Conservation (phyloP, 345 rosid species). For the Heritiera littoralis region DNA sequence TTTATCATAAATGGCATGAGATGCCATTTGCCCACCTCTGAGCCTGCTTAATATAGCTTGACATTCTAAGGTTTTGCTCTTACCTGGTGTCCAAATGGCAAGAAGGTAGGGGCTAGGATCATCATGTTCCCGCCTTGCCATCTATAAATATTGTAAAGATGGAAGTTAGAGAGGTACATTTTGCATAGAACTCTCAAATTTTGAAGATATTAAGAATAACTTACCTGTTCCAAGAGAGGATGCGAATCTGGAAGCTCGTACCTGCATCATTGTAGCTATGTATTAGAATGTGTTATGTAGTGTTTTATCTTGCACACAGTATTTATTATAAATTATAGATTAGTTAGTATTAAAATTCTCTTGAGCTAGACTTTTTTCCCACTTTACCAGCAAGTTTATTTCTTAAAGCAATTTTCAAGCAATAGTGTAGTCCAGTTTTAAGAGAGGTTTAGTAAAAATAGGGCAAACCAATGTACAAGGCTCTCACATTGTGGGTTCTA, state of each 20-base stretch:
- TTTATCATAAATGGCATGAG: constrained; percentile 9
- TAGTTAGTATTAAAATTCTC: background rate
- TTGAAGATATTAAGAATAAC: constrained; percentile 24
- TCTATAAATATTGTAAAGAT: constrained; percentile 43
- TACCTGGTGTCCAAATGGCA: constrained; percentile 97
- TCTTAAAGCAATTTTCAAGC: background rate
- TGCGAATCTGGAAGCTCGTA: constrained; percentile 91
- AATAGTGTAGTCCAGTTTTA: background rate
- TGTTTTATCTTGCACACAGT: background rate
- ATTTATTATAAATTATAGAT: background rate
- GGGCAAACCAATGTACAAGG: no score
- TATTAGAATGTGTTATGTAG: constrained; percentile 13
- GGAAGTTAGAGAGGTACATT: constrained; percentile 15
- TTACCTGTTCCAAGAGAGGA: constrained; percentile 75
- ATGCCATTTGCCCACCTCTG: background rate
- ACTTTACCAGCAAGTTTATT: background rate
- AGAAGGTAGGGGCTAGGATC: constrained; percentile 95
- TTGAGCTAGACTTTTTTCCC: background rate
- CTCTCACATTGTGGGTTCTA: no score
- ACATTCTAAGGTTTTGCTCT: constrained; percentile 24
- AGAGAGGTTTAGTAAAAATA: background rate
- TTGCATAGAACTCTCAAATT: constrained; percentile 10
- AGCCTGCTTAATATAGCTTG: constrained; percentile 5
- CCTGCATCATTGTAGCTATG: constrained; percentile 49
- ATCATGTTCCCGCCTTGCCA: constrained; percentile 79